Evolutionary conservation across 257 asterid genomes (phyloP), one percentile per base, ranked within the genome.

Genomic region (Schizonepeta tenuifolia): DNA sequence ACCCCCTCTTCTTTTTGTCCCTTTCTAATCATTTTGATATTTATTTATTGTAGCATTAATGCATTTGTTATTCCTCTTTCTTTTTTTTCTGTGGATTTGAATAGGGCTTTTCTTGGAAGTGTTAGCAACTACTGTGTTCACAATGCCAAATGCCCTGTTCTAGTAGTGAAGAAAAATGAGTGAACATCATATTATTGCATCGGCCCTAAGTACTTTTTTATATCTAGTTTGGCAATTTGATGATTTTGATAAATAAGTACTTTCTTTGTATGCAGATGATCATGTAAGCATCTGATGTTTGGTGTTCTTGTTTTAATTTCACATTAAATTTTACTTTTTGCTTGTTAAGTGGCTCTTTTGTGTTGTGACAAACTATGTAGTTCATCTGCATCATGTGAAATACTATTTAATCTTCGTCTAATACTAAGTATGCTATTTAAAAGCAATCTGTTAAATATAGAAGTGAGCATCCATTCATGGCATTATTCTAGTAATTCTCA

Each of bases 71-170:
- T 14, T 15, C 24, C 28, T 9, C n/a, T 7, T 59, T 21, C 1
- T 33, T 1, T 22, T 21, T 28, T 22, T 0, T 1, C 9, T 38
- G 58, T 65, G 35, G 6, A 31, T 54, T 31, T 56, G 26, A 54
- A 57, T 79, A 89, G 93, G 91, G 85, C 88, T 14, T 80, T 87
- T 77, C 84, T 89, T 55, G 93, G 96, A 71, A 89, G 96, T 67
- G 91, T 89, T 59, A 87, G 93, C 86, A 82, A 85, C 76, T 87
- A 82, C 43, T 85, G 96, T 58, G 85, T 85, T 17, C 85, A 85
- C 83, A 83, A 82, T 73, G 89, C 90, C 73, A 82, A 80, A 71
- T 71, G 85, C 50, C 84, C 85, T 20, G 93, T 87, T 85, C 83
- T 89, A 31, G 84, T 87, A 63, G 93, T 82, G 43, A 83, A 73